Percentiles rank a stretch among this genome's conserved stretches.
Conservation (phyloP, 805 yeast genomes). For the Candida xyloterini region DNA sequence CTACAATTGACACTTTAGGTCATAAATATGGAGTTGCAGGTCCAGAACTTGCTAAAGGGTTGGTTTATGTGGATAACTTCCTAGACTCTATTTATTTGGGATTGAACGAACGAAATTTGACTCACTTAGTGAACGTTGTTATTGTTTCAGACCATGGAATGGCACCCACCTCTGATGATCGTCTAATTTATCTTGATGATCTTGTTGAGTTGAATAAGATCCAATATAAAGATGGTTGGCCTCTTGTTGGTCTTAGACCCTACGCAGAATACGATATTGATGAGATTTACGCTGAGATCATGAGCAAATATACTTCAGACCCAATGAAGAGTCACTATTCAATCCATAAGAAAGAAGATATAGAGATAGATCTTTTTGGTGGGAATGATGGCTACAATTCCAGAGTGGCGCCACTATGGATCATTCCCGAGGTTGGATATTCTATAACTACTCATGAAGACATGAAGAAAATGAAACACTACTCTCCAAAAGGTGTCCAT, state of each 20-base stretch:
- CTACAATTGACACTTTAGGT: constrained; percentile 77
- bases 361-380: constrained; percentile 59
- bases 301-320: constrained; percentile 29
- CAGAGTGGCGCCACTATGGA: constrained; percentile 82
- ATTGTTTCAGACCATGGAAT: constrained; percentile 91
- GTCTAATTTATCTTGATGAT: constrained; percentile 73
- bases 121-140: constrained; percentile 66
- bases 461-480: constrained; percentile 48
- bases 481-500: constrained; percentile 73
- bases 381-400: constrained; percentile 43
- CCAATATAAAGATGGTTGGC: constrained; percentile 78
- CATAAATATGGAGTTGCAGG: constrained; percentile 72
- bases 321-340: constrained; percentile 36
- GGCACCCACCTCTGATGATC: constrained; percentile 76
- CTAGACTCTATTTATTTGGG: constrained; percentile 48
- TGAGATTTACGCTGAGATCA: constrained; percentile 46
- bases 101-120: constrained; percentile 52
- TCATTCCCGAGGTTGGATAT: constrained; percentile 81
- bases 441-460: constrained; percentile 60
- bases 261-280: constrained; percentile 36
- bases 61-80: constrained; percentile 63
- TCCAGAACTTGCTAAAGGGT: constrained; percentile 47
- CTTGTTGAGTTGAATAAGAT: constrained; percentile 51
- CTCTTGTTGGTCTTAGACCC: constrained; percentile 76
- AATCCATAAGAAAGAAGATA: constrained; percentile 52